Conservation (phyloP, 2,329 filamentous ascomycete genomes). For the Neospermospora avenae region DNA sequence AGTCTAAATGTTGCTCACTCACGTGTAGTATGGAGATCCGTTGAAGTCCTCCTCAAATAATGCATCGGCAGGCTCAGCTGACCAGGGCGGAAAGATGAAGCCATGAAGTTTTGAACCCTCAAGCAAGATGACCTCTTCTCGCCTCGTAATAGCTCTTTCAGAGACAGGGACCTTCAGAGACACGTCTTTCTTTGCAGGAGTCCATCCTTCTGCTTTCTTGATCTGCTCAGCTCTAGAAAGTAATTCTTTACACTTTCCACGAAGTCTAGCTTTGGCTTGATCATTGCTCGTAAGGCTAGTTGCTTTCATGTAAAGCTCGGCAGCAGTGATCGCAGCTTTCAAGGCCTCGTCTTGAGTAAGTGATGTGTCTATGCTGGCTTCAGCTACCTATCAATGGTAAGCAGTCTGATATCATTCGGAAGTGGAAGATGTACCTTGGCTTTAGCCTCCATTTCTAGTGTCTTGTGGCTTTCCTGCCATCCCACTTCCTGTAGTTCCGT, state of each 20-base stretch:
- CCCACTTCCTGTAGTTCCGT: neutral
- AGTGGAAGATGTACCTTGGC: conserved; percentile 38
- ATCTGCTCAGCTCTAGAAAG: conserved; percentile 72
- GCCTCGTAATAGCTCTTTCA: conserved; percentile 59
- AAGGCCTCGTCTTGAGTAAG: conserved; percentile 63
- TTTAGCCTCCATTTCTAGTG: conserved; percentile 43
- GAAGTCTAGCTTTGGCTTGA: conserved; percentile 64
- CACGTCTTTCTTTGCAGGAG: conserved; percentile 22
- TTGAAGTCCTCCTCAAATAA: conserved; percentile 57
- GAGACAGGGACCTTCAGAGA: conserved; percentile 41
- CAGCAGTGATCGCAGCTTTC: conserved; percentile 69
- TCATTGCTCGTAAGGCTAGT: conserved; percentile 57
- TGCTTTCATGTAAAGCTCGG: conserved; percentile 79
- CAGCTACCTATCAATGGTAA: conserved; percentile 46
- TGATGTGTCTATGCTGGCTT: conserved; percentile 48
- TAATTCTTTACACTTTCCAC: conserved; percentile 65
- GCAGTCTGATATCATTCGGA: conserved; percentile 5
- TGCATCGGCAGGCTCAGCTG: conserved; percentile 52
- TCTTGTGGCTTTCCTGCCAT: neutral
- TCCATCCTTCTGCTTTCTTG: conserved; percentile 47
- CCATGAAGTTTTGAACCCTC: conserved; percentile 79
- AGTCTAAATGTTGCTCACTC: conserved; percentile 35
- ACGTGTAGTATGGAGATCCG: conserved; percentile 58
- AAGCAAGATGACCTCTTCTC: conserved; percentile 73
- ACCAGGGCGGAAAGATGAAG: conserved; percentile 83